phyloP scores from a whole-genome alignment of 2,329 filamentous ascomycete species.

The Didymosphaeria variabile region DNA sequence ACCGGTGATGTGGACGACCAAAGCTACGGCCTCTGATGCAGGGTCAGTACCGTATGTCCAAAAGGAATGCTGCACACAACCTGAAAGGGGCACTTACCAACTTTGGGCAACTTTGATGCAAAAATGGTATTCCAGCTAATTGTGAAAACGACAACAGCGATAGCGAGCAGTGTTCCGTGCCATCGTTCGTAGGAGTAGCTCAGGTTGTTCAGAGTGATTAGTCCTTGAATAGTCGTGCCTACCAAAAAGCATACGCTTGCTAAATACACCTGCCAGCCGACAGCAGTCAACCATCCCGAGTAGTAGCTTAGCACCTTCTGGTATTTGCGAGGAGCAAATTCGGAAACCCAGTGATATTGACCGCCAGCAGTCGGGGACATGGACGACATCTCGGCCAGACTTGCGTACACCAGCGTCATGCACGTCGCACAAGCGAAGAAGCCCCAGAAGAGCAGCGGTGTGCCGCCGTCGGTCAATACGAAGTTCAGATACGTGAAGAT shows the following conservation, averaged over 20 bases:
- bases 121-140: conserved; percentile 53
- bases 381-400: conserved; percentile 43
- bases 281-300: conserved; percentile 54
- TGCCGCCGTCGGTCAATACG: conserved; percentile 41
- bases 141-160: conserved; percentile 50
- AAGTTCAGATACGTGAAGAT: conserved; percentile 19
- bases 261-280: conserved; percentile 57
- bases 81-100: conserved; percentile 5
- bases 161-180: conserved; percentile 60
- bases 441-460: conserved; percentile 42
- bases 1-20: conserved; percentile 48
- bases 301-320: conserved; percentile 20
- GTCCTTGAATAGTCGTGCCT: conserved; percentile 53
- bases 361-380: conserved; percentile 35
- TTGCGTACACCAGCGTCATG: conserved; percentile 36
- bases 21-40: conserved; percentile 26
- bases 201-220: conserved; percentile 49
- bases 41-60: conserved; percentile 50
- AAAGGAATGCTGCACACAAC: conserved; percentile 30
- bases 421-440: conserved; percentile 40
- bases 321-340: conserved; percentile 25
- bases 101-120: conserved; percentile 17
- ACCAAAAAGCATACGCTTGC: conserved; percentile 54
- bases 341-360: conserved; percentile 33
- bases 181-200: conserved; percentile 52